Base-by-base conservation (phyloP, 108 stramenopile species). In the Skeletonema marinoi region DNA sequence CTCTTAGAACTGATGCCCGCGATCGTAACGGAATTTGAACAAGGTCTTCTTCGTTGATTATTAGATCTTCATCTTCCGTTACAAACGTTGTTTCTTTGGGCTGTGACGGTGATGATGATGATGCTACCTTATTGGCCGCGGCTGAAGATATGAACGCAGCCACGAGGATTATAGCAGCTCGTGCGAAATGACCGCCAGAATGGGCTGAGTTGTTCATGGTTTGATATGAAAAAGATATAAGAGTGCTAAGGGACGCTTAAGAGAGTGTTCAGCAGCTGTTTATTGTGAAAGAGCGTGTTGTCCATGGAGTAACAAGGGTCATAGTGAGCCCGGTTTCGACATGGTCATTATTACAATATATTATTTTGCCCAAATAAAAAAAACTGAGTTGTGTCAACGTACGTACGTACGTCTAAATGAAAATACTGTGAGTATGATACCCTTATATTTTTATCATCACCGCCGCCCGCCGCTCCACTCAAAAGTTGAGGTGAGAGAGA, bases 1-100 rank as follows among this genome's bases (percentile, higher is more conserved):
- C 73, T 17, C 31, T 19, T 32, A 81, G 60, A 50, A 81, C 61
- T 12, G 80, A 75, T 39, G 58, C 63, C 5, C 74, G 80, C 6
- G 68, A 69, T 51, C 58, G 51, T 50, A 82, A 44, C 16, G 81
- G 81, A 32, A 82, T 39, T 44, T 82, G 75, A 13, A 82, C 71
- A n/a, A 82, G 58, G 38, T 54, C 33, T 8, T 71, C 61, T 16
- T 68, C 59, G 10, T 68, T 64, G 9, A 33, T 64, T 17, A 33
- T 33, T 64, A 32, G 9, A 5, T 64, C 63, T n/a, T n/a, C 54
- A 56, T 56, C 21, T 4, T 25, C 10, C 2, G 6, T 10, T 25
- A 0, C 9, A 10, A 10, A 10, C 54, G 25, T 56, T 0, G 25
- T 16, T 25, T 56, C n/a, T 56, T 7, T 56, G 16, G 54, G 21